Evolutionary conservation across 768 basidiomycete species (phyloP), one percentile per base, ranked within the genome.

Genomic region (Kwoniella mangroviensis): DNA sequence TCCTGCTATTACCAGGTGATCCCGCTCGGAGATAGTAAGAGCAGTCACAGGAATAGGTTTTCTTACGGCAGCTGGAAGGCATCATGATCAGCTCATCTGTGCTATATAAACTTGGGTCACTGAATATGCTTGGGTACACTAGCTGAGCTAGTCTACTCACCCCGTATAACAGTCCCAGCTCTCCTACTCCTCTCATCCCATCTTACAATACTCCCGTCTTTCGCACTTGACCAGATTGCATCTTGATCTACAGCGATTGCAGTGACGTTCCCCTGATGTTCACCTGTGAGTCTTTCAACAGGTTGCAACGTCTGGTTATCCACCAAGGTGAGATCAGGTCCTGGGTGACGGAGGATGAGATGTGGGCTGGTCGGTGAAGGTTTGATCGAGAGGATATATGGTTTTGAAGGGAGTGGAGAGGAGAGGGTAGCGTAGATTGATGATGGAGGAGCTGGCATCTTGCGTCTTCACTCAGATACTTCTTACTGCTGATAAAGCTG

Each of bases 1-100:
- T 17, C 94, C 94, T 12, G 90, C 93, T 21, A 90, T 92, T 24
- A 96, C 87, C 2, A 89, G 88, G 72, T 86, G 81, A 55, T 80
- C 79, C 11, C 78, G 60, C 63, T 77, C 75, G 10, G 76, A 74
- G 4, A 77, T 70, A 7, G 79, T 73, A 11, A 83, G 49, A 3
- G 82, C 77, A 11, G 77, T 73, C 0, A 83, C 73, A 2, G 82
- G 81, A 1, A 82, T 60, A 3, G 76, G 71, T 55, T 77, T 78
- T 52, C 82, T 67, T 1, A 82, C 68, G 40, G 69, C 70, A 1
- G 82, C 80, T 81, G 28, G 34, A 17, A 19, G 34, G 13, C 41
- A 49, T 6, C 49, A 19, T 13, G 5, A 58, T 42, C 15, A 7
- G 13, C 11, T 42, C n/a, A 2, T 40, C 3, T 53, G 13, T 22